Evolutionary conservation across 805 yeast species (phyloP), one percentile per base, ranked within the genome.

Genomic region (Saturnispora sanitii): DNA sequence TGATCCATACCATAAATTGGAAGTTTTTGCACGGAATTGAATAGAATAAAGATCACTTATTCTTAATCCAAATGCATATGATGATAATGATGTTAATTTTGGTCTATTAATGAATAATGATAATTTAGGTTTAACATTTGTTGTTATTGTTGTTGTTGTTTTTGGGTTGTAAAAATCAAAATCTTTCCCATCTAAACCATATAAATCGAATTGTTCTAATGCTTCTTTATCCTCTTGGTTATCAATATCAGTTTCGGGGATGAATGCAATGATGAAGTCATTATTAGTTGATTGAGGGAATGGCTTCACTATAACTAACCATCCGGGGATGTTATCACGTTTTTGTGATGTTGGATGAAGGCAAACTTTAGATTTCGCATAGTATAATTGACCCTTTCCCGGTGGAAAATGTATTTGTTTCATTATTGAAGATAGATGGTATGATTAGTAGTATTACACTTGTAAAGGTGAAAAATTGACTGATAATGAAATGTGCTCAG

Each of bases 1-100:
- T 0, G 95, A 83, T 0, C 99, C 99, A 61, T 73, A 76, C 96
- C 96, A 90, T 77, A 87, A 79, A 2, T 88, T 94, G 13, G 76
- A 64, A 2, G 87, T 77, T 5, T 96, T 96, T 2, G 79, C 79
- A 40, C 96, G 70, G 11, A 81, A 73, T 57, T 88, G 95, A 31
- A 92, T 68, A 20, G 95, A 82, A 57, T 77, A 90, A 4, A 90
- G 55, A 44, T 70, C 71, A 28, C 72, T 55, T 22, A 83, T 56
- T 15, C 77, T 70, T 17, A 80, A 56, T 3, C 81, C 73, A 61
- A 87, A 87, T 5, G 88, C 77, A 60, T 76, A 85, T 1, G 84
- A 72, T 2, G 76, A 57, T 19, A 74, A 52, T 2, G 78, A 67
- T 1, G 78, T 65, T 18, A 60, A 37, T 3, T 70, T 63, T 1